A percentile compares a stretch with the other conserved stretches of the same genome.
These are phyloP conservation scores for Pseudoscleropodium purum DNA, from an alignment of 225 moss, liverwort and hornwort genomes.

Conservation along the genomic window DNA sequence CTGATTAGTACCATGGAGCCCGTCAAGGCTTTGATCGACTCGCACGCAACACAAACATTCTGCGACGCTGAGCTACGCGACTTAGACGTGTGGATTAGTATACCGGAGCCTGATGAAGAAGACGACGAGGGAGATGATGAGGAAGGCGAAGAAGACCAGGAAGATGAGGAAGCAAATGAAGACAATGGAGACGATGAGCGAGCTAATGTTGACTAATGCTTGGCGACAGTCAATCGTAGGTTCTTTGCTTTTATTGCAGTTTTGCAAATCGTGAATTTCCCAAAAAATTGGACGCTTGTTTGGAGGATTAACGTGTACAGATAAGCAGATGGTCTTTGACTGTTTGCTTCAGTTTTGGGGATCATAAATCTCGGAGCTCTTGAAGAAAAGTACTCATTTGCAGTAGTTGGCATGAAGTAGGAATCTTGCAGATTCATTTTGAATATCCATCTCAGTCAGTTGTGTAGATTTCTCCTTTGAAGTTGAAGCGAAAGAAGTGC, in stretches of 20 bases:
- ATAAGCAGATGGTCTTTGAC: neutral
- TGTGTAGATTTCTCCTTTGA: too few species aligned
- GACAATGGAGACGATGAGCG: neutral
- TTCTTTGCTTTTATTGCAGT: neutral
- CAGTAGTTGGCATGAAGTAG: neutral
- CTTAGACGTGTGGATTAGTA: neutral
- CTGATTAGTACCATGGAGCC: neutral
- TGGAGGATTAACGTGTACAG: too few species aligned
- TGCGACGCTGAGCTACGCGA: neutral
- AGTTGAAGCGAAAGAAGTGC: too few species aligned
- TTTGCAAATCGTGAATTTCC: neutral
- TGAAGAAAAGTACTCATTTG: neutral
- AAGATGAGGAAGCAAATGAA: neutral
- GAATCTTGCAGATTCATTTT: neutral
- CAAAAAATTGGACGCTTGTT: neutral
- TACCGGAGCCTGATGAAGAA: neutral
- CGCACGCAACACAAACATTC: neutral
- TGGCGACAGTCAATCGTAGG: too few species aligned
- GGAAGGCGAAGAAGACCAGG: neutral
- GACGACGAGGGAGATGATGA: neutral
- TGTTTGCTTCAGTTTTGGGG: neutral
- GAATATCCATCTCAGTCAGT: too few species aligned
- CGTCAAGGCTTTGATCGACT: neutral
- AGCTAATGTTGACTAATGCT: neutral
- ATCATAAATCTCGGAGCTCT: neutral